Conservation (phyloP, 1,284 basidiomycete species). For the Meira miltonrushii region DNA sequence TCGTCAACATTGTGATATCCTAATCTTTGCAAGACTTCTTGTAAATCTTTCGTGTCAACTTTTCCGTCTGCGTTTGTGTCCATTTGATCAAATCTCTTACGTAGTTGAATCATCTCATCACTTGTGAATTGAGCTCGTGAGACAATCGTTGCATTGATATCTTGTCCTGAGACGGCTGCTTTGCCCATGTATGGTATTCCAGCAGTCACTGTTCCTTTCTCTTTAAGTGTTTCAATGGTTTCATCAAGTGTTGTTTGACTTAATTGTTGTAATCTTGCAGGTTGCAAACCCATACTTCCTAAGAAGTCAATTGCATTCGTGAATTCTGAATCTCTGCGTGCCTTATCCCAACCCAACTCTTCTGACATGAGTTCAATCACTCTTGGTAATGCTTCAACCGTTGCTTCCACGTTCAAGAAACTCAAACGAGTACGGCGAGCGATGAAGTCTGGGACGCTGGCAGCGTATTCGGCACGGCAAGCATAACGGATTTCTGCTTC, state of each 20-base stretch:
- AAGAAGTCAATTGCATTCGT: slow-evolving; percentile 48
- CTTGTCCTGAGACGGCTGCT: slow-evolving; percentile 26
- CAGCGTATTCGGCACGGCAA: slow-evolving; percentile 81
- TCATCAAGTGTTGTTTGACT: slow-evolving; percentile 30
- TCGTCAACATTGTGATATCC: slow-evolving; percentile 41
- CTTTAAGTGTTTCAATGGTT: slow-evolving; percentile 28
- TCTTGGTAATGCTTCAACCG: slow-evolving; percentile 75
- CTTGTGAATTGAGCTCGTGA: slow-evolving; percentile 36
- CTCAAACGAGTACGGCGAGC: slow-evolving; percentile 83
- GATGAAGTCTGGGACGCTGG: slow-evolving; percentile 83
- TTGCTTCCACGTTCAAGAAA: slow-evolving; percentile 85
- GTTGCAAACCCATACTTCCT: slow-evolving; percentile 53
- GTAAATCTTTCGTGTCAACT: slow-evolving; percentile 39
- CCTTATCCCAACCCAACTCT: slow-evolving; percentile 71
- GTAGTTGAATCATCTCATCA: slow-evolving; percentile 42
- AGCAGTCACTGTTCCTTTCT: slow-evolving; percentile 11
- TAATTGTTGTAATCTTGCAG: slow-evolving; percentile 32
- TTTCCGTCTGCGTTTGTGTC: slow-evolving; percentile 42
- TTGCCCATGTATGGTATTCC: slow-evolving; percentile 15
- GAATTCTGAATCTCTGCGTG: slow-evolving; percentile 60
- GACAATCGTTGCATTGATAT: slow-evolving; percentile 24
- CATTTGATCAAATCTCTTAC: slow-evolving; percentile 35
- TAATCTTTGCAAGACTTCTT: slow-evolving; percentile 35
- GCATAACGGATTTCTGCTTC: slow-evolving; percentile 93
- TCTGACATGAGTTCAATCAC: slow-evolving; percentile 86